Evolutionary conservation across 2,329 filamentous ascomycete species (phyloP), one percentile per base, ranked within the genome.

Genomic region (Colletotrichum sansevieriae): DNA sequence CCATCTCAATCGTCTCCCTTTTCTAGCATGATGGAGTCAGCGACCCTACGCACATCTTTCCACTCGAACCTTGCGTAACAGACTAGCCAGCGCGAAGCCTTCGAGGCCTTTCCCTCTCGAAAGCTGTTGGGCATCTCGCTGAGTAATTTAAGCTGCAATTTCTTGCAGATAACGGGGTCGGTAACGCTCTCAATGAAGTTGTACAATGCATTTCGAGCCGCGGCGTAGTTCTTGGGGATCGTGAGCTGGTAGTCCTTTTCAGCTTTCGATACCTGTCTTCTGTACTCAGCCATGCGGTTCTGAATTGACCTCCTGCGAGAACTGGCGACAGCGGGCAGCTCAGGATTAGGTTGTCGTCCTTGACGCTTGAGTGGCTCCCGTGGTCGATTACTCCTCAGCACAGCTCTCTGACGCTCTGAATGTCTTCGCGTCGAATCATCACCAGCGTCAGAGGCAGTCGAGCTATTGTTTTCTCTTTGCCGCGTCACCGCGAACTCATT

Each of bases 171-270:
- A 12, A 39, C 18, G n/a, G 20, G 18, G 35, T 55, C 35, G 33
- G 52, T 39, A 22, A 55, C 39, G 18, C 18, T 55, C 8, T 55
- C 52, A 18, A 55, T 55, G 18, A 55, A 55, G 12, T 15, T 25
- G 18, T 55, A 55, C 33, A 55, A 15, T 7, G 35, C n/a, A 13
- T 7, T 12, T 41, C 52, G 52, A 13, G 35, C 33, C 18, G 35
- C 4, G 5, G 12, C 18, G 35, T 35, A 41, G 9, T 41, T 41
- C 35, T 13, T 15, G 52, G 52, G 11, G 6, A 20, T 39, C 18
- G 37, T 10, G n/a, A 12, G 52, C 18, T 22, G 52, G 35, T 55
- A 55, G 10, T 20, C n/a, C 8, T 55, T 20, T 15, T 55, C 25
- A 10, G 35, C 52, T 18, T 18, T 35, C 20, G 20, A 39, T 13